phyloP scores from a whole-genome alignment of 352 stramenopile genomes.

The Globisporangium spinosum region DNA sequence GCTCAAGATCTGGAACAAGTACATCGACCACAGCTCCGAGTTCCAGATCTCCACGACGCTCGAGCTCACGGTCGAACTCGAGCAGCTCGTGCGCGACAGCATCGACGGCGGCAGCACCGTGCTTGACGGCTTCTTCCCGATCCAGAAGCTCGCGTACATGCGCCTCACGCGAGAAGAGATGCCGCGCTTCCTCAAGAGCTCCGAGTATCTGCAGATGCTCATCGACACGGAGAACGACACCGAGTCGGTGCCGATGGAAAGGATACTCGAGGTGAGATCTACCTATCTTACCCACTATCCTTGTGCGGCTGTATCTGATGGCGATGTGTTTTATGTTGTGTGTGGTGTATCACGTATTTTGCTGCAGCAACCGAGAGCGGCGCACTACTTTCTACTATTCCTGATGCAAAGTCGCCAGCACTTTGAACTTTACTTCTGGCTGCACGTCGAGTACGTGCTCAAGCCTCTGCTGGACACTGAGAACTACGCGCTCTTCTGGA shows the following conservation, averaged over 20 bases:
- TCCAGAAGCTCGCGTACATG: conserved; percentile 86
- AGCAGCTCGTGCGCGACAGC: conserved; percentile 71
- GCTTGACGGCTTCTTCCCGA: conserved; percentile 75
- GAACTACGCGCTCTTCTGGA: conserved; percentile 62
- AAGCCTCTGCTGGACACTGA: conserved; percentile 56
- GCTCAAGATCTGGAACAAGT: conserved; percentile 85
- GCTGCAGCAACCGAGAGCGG: conserved; percentile 56
- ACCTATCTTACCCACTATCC: not conserved
- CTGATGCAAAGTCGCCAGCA: conserved; percentile 86
- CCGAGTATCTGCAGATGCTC: conserved; percentile 83
- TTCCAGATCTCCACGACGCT: conserved; percentile 82
- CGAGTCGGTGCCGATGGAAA: conserved; percentile 74
- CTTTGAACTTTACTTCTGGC: conserved; percentile 87
- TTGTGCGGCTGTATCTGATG: not conserved
- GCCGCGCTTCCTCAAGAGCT: conserved; percentile 79
- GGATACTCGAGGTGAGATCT: conserved; percentile 51
- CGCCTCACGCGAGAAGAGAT: conserved; percentile 76
- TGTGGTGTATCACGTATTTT: not conserved
- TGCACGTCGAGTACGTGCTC: conserved; percentile 85
- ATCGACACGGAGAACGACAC: conserved; percentile 77
- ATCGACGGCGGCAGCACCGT: conserved; percentile 47
- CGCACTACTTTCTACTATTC: conserved; percentile 86
- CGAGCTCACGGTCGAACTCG: conserved; percentile 70
- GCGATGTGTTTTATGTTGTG: not conserved
- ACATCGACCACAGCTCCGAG: conserved; percentile 75